A percentile compares a stretch with the other conserved stretches of the same genome.
These are phyloP conservation scores for Fonsecaea pugnacius DNA, from an alignment of 2,329 filamentous ascomycete species.

Conservation along the genomic window DNA sequence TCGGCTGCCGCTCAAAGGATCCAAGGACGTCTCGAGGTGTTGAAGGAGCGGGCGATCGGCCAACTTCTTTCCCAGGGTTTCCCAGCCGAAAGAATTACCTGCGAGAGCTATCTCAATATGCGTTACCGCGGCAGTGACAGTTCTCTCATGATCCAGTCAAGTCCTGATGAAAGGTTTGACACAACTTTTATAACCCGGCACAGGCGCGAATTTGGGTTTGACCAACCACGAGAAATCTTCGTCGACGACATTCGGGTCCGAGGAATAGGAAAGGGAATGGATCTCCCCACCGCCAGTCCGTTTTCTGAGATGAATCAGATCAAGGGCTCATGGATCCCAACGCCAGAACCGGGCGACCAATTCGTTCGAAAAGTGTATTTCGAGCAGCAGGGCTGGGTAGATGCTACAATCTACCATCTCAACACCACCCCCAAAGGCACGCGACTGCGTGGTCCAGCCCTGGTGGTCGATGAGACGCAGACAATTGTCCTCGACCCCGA, in stretches of 20 bases:
- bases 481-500: slow-evolving; percentile 51
- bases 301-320: slow-evolving; percentile 44
- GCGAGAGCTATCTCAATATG: slow-evolving; percentile 54
- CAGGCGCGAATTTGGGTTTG: slow-evolving; percentile 90
- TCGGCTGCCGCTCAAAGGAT: slow-evolving; percentile 49
- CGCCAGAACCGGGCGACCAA: not conserved
- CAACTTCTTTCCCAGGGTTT: slow-evolving; percentile 54
- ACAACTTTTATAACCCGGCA: slow-evolving; percentile 84
- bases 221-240: slow-evolving; percentile 80
- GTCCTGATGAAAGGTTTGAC: slow-evolving; percentile 64
- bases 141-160: slow-evolving; percentile 50
- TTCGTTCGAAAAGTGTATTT: slow-evolving; percentile 42
- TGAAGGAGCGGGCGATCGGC: slow-evolving; percentile 65
- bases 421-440: slow-evolving; percentile 43
- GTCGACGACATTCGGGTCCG: slow-evolving; percentile 87
- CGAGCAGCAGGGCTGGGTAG: slow-evolving; percentile 39
- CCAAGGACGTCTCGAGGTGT: slow-evolving; percentile 72
- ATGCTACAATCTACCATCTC: slow-evolving; percentile 46
- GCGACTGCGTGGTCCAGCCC: slow-evolving; percentile 40
- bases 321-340: slow-evolving; percentile 1
- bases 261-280: slow-evolving; percentile 68
- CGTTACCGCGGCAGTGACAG: slow-evolving; percentile 58
- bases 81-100: slow-evolving; percentile 44
- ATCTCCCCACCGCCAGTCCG: slow-evolving; percentile 69
- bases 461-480: slow-evolving; percentile 50